Conservation (phyloP, 176 grass and related monocot genomes). For the Chloris gayana region DNA sequence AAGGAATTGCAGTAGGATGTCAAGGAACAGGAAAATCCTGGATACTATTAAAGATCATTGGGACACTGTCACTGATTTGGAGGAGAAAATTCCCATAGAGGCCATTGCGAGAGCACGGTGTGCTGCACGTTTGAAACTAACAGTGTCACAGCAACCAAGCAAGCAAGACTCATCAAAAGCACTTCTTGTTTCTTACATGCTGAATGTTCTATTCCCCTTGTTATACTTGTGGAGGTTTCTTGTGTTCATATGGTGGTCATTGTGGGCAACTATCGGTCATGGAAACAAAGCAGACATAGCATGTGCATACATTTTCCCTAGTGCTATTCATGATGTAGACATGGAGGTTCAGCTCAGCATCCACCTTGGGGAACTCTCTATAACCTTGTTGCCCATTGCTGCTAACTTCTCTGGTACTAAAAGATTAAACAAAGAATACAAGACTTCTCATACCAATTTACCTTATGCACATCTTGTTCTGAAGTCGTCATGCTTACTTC, state of each 20-base stretch:
- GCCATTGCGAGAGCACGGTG: slow-evolving; percentile 67
- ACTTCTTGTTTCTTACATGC: slow-evolving; percentile 35
- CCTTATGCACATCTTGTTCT: slow-evolving; percentile 45
- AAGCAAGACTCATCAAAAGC: slow-evolving; percentile 50
- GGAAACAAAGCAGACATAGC: slow-evolving; percentile 30
- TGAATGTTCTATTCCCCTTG: slow-evolving; percentile 52
- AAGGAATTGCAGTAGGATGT: slow-evolving; percentile 41
- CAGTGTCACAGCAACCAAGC: slow-evolving; percentile 8
- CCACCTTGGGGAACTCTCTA: slow-evolving; percentile 62
- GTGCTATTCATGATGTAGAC: slow-evolving; percentile 52
- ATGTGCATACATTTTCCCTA: slow-evolving; percentile 41
- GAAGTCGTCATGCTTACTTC: slow-evolving; percentile 64
- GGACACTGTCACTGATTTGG: slow-evolving; percentile 58
- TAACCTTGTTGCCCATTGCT: slow-evolving; percentile 50
- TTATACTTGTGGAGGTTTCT: slow-evolving; percentile 58
- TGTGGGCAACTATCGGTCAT: slow-evolving; percentile 28
- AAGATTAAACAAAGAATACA: slow-evolving; percentile 34
- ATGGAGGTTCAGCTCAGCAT: slow-evolving; percentile 47
- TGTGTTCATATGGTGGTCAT: slow-evolving; percentile 45
- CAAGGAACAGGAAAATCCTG: slow-evolving; percentile 55
- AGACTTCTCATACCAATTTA: slow-evolving; percentile 32
- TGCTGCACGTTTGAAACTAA: slow-evolving; percentile 61
- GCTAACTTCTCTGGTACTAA: slow-evolving; percentile 19
- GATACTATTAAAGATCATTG: slow-evolving; percentile 51
- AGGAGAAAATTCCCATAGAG: slow-evolving; percentile 73